A percentile compares a stretch with the other conserved stretches of the same genome.
Conservation (phyloP, 1,139 yeast genomes). For the Candida sanyaensis region DNA sequence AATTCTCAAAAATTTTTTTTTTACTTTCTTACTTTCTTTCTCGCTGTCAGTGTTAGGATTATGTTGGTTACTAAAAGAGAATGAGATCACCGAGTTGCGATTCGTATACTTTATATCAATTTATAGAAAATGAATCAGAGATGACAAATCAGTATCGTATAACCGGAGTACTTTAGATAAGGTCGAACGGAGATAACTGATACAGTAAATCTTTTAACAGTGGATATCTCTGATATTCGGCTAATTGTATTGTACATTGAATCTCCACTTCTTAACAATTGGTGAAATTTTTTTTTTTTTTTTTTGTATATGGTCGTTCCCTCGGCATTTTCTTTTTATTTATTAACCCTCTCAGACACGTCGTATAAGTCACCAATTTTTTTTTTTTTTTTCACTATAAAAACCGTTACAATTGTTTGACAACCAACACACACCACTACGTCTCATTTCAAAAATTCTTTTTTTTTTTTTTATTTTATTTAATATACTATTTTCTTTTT, state of each 20-base stretch:
- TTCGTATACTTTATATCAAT: no score
- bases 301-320: neutral
- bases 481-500: no score
- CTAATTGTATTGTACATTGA: neutral
- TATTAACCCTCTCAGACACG: neutral
- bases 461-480: neutral
- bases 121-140: no score
- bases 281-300: neutral
- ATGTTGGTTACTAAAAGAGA: no score
- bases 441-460: neutral
- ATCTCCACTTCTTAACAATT: neutral
- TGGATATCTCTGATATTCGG: neutral
- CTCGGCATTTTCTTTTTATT: neutral
- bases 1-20: no score
- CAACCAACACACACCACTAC: neutral
- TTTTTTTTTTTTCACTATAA: constrained; percentile 3
- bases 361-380: neutral
- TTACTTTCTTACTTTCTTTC: no score
- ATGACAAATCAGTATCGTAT: no score
- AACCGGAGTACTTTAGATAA: no score
- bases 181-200: no score
- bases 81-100: no score
- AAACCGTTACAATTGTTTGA: neutral
- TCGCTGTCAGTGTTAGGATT: no score
- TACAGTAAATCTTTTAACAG: no score